A percentile compares a stretch with the other conserved stretches of the same genome.
Evolutionary conservation across 495 filamentous ascomycete genomes (phyloP).

Genomic region (Pyrenopolyporus hunteri): DNA sequence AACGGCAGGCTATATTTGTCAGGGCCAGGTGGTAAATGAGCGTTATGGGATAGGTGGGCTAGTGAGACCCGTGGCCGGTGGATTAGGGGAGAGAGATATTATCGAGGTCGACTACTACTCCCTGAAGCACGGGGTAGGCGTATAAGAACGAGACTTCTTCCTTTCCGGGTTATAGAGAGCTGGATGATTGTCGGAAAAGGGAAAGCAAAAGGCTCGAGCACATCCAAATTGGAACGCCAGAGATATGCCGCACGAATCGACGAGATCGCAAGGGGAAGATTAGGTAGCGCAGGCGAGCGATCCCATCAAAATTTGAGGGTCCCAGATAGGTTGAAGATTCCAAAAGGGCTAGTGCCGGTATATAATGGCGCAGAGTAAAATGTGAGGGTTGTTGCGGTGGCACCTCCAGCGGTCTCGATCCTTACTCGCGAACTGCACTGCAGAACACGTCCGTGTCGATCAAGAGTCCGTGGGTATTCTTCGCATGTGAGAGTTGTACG

Average conservation of each 20-base stretch:
- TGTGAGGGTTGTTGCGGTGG: constrained; percentile 32
- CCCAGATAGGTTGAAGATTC: not conserved
- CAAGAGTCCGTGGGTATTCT: constrained; percentile 34
- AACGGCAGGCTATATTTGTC: not conserved
- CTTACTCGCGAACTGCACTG: constrained; percentile 23
- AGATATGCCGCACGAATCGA: constrained; percentile 26
- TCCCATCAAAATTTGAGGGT: constrained; percentile 13
- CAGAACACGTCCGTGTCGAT: constrained; percentile 34
- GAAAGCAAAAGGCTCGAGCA: constrained; percentile 39
- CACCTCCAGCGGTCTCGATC: constrained; percentile 30
- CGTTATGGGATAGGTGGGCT: constrained; percentile 5
- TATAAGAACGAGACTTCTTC: constrained; percentile 27
- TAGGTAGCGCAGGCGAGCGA: constrained; percentile 19
- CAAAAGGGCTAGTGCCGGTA: constrained; percentile 33
- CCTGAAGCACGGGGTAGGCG: constrained; percentile 15
- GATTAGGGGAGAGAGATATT: constrained; percentile 23
- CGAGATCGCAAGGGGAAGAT: constrained; percentile 34
- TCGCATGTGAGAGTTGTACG: not conserved
- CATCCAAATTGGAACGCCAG: constrained; percentile 28
- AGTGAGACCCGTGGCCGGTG: constrained; percentile 7
- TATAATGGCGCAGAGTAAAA: constrained; percentile 28
- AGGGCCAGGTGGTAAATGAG: constrained; percentile 16
- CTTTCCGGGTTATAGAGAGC: constrained; percentile 30
- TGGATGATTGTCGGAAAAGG: constrained; percentile 32
- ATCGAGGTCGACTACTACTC: constrained; percentile 25